These are phyloP conservation scores for Amaranthus cruentus DNA, from an alignment of 148 eudicot species.

Conservation along the genomic window DNA sequence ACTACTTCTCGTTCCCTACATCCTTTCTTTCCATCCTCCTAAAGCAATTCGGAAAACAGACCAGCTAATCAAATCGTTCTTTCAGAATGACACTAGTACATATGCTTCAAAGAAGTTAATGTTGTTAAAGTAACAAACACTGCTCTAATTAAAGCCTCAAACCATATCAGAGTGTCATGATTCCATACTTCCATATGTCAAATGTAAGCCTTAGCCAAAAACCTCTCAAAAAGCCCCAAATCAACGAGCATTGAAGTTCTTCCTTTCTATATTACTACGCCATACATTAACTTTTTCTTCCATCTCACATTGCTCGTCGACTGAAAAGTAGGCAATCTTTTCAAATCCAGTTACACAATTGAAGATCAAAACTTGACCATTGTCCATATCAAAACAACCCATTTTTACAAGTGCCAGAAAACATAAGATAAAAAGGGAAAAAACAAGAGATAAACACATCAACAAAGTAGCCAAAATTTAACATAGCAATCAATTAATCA, in stretches of 20 bases:
- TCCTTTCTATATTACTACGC: neutral
- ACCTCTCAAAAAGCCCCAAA: neutral
- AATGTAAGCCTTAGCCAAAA: neutral
- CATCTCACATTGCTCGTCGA: neutral
- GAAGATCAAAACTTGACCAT: neutral
- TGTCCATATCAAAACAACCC: neutral
- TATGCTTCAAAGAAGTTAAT: neutral
- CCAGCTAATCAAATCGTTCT: neutral
- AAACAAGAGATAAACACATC: neutral
- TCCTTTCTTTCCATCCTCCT: neutral
- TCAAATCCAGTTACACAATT: neutral
- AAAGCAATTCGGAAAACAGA: neutral
- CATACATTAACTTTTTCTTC: neutral
- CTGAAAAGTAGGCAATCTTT: neutral
- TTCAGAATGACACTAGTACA: neutral
- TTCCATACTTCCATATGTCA: neutral
- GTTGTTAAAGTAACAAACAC: neutral
- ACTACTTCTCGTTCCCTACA: neutral
- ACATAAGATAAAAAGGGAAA: neutral
- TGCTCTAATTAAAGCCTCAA: neutral
- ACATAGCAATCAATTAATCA: too few relatives aligned
- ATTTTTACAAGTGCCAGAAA: neutral
- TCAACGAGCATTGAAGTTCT: neutral
- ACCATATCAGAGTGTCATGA: neutral
- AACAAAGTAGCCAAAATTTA: neutral